Base-by-base conservation (phyloP, 768 basidiomycete genomes). In the Agrocybe pediades region DNA sequence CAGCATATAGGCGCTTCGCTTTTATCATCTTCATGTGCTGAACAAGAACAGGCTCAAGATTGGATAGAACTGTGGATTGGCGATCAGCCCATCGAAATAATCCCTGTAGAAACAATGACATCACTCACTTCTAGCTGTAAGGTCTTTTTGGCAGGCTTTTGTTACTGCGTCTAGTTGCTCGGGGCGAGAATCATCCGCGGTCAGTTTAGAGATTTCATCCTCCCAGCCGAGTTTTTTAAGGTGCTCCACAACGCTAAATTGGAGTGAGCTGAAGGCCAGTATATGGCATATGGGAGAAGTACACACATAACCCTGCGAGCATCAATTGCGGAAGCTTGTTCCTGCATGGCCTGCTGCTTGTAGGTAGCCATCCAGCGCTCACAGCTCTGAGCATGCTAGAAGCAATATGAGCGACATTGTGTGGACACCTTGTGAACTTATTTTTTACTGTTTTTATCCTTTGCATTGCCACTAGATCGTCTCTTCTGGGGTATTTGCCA, bases 91-190 rank as follows among this genome's bases (percentile, higher is more conserved):
- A n/a, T 11, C 33, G 11, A 15, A 36, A 36, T 4, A 4, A 13
- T n/a, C 33, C 33, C 13, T 36, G 33, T 36, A 36, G 13, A 36
- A 36, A 36, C 13, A 5, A 36, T n/a, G 11, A 36, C 4, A 36
- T n/a, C 33, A 49, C 24, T 39, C 20, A 59, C 58, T 46, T 40
- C 41, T 26, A 6, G 49, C 58, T 1, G 58, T 56, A 11, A 59
- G n/a, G 9, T 59, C 49, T 21, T 46, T 56, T 36, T 49, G 36
- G 24, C 55, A 56, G 15, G 49, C 21, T 40, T 50, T 51, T 15
- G 29, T 45, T 6, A 59, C 39, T 17, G 15, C 6, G 9, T 41
- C 17, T 6, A 40, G 21, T 5, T 51, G 17, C 9, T 16, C 43
- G 17, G 48, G 24, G 6, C 27, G n/a, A 23, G n/a, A 9, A 17